Conservation (phyloP, 2,329 filamentous ascomycete genomes). For the Talaromyces sp. region DNA sequence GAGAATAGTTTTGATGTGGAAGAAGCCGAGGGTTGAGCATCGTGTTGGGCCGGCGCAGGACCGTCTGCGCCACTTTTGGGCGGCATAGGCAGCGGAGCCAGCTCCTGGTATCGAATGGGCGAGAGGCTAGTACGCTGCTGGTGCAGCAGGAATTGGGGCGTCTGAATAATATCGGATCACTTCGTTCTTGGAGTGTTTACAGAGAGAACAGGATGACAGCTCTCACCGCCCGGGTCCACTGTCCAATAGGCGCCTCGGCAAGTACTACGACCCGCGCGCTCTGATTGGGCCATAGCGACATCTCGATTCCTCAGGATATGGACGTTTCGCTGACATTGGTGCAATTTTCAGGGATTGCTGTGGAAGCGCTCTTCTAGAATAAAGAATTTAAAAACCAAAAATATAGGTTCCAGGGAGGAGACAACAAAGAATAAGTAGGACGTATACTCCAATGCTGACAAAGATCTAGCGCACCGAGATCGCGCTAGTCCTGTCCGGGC, state of each 20-base stretch:
- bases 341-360: not conserved
- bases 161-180: not conserved
- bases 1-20: conserved; percentile 30
- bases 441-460: not conserved
- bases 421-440: too few relatives aligned
- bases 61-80: conserved; percentile 17
- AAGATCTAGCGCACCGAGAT: not conserved
- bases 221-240: conserved; percentile 5
- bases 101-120: not conserved
- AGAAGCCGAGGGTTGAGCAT: conserved; percentile 8
- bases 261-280: not conserved
- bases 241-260: conserved; percentile 3
- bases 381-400: too few relatives aligned
- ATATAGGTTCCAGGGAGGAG: too few relatives aligned
- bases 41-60: conserved; percentile 21
- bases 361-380: too few relatives aligned
- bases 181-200: not conserved
- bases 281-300: conserved; percentile 3
- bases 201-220: not conserved
- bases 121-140: not conserved
- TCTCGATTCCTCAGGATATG: not conserved
- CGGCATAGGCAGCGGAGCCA: conserved; percentile 11
- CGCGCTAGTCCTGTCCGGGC: not conserved
- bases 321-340: not conserved
- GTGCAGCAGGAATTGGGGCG: not conserved